These are phyloP conservation scores for Cyberlindnera maclurae DNA, from an alignment of 805 yeast species.

Conservation along the genomic window DNA sequence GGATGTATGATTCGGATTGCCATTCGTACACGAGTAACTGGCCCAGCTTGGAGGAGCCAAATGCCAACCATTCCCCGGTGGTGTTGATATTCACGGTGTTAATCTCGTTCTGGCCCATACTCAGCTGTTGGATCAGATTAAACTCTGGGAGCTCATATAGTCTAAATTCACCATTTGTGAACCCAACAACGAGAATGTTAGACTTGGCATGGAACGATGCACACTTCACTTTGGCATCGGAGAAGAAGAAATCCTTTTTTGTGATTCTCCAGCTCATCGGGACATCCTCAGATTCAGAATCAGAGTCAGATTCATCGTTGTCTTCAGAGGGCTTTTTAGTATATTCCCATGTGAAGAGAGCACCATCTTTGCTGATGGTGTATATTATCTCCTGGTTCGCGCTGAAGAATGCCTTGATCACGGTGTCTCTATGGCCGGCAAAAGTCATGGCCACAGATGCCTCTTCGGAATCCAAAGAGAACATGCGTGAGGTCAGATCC, in stretches of 20 bases:
- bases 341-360: conserved; percentile 88
- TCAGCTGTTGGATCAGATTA: conserved; percentile 72
- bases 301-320: conserved; percentile 35
- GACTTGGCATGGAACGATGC: conserved; percentile 74
- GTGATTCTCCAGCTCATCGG: conserved; percentile 76
- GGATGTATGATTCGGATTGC: conserved; percentile 93
- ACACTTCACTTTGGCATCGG: conserved; percentile 65
- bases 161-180: conserved; percentile 83
- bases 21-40: conserved; percentile 95
- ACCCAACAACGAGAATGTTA: conserved; percentile 80
- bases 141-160: conserved; percentile 82
- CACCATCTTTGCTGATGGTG: conserved; percentile 92
- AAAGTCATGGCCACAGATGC: conserved; percentile 75
- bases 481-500: conserved; percentile 83
- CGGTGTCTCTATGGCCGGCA: conserved; percentile 90
- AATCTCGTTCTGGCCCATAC: conserved; percentile 88
- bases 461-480: conserved; percentile 65
- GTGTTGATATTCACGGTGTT: conserved; percentile 73
- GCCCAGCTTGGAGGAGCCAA: conserved; percentile 88
- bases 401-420: conserved; percentile 80
- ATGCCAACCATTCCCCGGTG: conserved; percentile 95
- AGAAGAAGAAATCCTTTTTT: conserved; percentile 65
- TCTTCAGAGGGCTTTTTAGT: conserved; percentile 46
- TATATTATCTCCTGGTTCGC: conserved; percentile 84
- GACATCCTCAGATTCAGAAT: conserved; percentile 31